Base-by-base conservation (phyloP, 495 filamentous ascomycete species). In the Hypoxylon intermedium region DNA sequence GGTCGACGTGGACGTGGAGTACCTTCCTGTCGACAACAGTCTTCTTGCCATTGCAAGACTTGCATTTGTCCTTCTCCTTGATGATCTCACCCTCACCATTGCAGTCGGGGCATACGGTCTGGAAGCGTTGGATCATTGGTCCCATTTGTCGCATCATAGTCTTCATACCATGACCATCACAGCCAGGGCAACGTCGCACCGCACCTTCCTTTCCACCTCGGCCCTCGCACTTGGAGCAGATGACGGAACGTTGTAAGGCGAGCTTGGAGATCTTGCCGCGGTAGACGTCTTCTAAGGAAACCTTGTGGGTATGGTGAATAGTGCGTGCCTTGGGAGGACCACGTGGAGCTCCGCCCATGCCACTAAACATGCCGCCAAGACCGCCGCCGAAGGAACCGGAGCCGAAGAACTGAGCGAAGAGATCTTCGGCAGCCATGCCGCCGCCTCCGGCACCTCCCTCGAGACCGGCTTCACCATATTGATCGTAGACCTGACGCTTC, bases 91-190 rank as follows among this genome's bases (percentile, higher is more conserved):
- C 92, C 74, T 98, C 95, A 57, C 94, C 94, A 56, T 92, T 91
- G 72, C 94, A 99, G 75, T 99, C 94, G 24, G 92, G 90, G 85
- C 94, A 99, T 58, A 97, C 92, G 15, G 95, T 98, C 83, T 98
- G 95, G 85, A 98, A 98, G 45, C 94, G 90, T 78, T 98, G 95
- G 70, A 98, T 98, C 94, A 99, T 99, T 47, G 94, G 94, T 46
- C 95, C 94, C 93, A 98, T 98, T 82, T 98, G 95, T 67, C 94
- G 90, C 94, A 98, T 97, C 93, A 99, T 98, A 16, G 89, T 97
- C 87, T 98, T 98, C 90, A 96, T 95, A 76, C 94, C 95, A 58
- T 86, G 83, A 67, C 94, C 94, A 58, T 95, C 91, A 75, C 94
- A 99, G 59, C 89, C 88, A 23, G 85, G 70, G 79, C 94, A 99